These are phyloP conservation scores for Litchi chinensis DNA, from an alignment of 345 rosid genomes.

Conservation along the genomic window DNA sequence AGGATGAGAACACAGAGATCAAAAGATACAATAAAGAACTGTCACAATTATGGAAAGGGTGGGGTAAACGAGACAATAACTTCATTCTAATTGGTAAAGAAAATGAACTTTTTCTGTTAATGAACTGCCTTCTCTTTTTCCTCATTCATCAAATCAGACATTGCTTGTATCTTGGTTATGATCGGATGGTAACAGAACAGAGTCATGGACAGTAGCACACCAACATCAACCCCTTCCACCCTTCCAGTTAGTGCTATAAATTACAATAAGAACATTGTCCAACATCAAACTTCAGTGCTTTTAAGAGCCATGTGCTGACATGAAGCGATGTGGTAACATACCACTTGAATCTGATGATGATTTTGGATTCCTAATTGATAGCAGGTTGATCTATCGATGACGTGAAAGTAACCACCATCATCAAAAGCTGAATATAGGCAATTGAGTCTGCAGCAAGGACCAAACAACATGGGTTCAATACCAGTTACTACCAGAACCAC, in stretches of 20 bases:
- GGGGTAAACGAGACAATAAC: slow-evolving; percentile 9
- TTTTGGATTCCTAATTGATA: slow-evolving; percentile 7
- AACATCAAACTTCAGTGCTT: slow-evolving; percentile 12
- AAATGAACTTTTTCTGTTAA: slow-evolving; percentile 7
- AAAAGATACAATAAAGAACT: slow-evolving; percentile 8
- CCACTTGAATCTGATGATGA: slow-evolving; percentile 8
- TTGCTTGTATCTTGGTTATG: slow-evolving; percentile 12
- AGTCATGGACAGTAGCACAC: slow-evolving; percentile 17
- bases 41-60: background rate
- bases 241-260: slow-evolving; percentile 30
- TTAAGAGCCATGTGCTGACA: background rate
- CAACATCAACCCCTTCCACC: slow-evolving; percentile 19
- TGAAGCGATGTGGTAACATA: background rate
- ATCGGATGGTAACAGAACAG: slow-evolving; percentile 13
- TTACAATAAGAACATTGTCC: slow-evolving; percentile 26
- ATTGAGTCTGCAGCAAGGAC: slow-evolving; percentile 2
- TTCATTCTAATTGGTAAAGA: slow-evolving; percentile 4
- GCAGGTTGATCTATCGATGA: slow-evolving; percentile 3
- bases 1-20: background rate
- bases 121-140: slow-evolving; percentile 19
- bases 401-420: background rate
- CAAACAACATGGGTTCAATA: slow-evolving; percentile 38
- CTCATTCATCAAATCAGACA: slow-evolving; percentile 12
- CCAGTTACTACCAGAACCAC: slow-evolving; percentile 73
- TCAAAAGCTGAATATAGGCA: background rate